phyloP scores from a whole-genome alignment of 1,284 basidiomycete genomes.

The Anthracocystis setariae region DNA sequence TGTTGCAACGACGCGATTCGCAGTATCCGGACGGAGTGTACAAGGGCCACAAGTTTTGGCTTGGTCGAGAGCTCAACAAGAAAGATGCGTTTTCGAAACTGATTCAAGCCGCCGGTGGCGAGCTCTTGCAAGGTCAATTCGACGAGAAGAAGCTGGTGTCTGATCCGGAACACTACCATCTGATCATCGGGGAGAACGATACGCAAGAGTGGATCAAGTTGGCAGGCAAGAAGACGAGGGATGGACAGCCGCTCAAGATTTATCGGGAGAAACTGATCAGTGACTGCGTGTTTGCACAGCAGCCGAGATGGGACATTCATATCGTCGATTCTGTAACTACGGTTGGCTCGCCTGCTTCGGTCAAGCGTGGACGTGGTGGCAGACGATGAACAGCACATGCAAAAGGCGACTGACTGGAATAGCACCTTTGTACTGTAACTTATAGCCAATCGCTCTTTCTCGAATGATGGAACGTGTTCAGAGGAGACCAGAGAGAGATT shows the following conservation, averaged over 20 bases:
- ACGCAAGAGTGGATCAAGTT: constrained; percentile 27
- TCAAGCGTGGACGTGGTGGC: constrained; percentile 16
- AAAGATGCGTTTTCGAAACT: constrained; percentile 23
- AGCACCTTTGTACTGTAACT: too few species aligned
- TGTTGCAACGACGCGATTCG: constrained; percentile 18
- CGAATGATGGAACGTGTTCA: too few species aligned
- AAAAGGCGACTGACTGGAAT: too few species aligned
- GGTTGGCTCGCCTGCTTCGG: constrained; percentile 1
- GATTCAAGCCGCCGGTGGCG: constrained; percentile 33
- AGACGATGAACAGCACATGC: neutral
- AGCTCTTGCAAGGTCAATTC: constrained; percentile 17
- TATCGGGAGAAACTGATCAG: constrained; percentile 38
- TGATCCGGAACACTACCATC: constrained; percentile 29
- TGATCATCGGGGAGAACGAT: constrained; percentile 30
- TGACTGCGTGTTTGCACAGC: constrained; percentile 38
- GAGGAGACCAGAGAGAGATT: too few species aligned
- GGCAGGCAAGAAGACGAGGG: constrained; percentile 9
- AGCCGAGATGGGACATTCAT: constrained; percentile 36
- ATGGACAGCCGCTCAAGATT: constrained; percentile 24
- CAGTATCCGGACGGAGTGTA: constrained; percentile 27
- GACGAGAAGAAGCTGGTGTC: constrained; percentile 27
- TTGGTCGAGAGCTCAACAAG: constrained; percentile 36
- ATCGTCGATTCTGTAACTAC: constrained; percentile 6
- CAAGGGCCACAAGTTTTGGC: constrained; percentile 40
- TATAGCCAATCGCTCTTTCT: too few species aligned